phyloP scores from a whole-genome alignment of 2,329 filamentous ascomycete genomes.

The Amauroascus verrucosus region DNA sequence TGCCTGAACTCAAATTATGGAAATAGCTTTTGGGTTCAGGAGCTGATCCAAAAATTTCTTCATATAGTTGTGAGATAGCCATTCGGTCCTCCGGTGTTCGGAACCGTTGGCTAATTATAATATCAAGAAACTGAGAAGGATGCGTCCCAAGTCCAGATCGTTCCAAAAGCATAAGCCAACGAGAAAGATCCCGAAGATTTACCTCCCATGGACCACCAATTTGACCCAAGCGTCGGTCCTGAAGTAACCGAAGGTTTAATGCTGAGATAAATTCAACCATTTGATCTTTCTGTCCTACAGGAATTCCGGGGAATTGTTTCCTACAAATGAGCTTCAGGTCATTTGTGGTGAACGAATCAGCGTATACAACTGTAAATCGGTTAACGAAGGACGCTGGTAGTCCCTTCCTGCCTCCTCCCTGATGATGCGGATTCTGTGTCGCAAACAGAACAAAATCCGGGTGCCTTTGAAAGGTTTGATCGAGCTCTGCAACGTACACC shows the following conservation, averaged over 20 bases:
- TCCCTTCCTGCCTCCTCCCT: slow-evolving; percentile 90
- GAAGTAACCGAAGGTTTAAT: slow-evolving; percentile 62
- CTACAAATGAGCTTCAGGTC: slow-evolving; percentile 75
- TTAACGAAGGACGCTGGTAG: slow-evolving; percentile 94
- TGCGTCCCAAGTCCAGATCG: slow-evolving; percentile 51
- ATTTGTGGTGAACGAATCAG: slow-evolving; percentile 71
- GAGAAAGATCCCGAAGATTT: slow-evolving; percentile 78
- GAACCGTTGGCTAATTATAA: slow-evolving; percentile 82
- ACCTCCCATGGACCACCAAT: slow-evolving; percentile 83
- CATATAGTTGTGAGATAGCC: slow-evolving; percentile 57
- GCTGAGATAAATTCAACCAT: slow-evolving; percentile 71
- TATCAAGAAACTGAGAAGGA: slow-evolving; percentile 64
- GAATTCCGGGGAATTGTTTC: slow-evolving; percentile 60
- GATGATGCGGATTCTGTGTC: slow-evolving; percentile 93
- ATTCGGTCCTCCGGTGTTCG: slow-evolving; percentile 58
- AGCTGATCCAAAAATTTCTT: slow-evolving; percentile 48
- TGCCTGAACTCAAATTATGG: slow-evolving; percentile 55
- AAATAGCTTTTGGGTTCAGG: slow-evolving; percentile 52
- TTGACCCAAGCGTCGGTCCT: slow-evolving; percentile 44
- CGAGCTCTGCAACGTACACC: slow-evolving; percentile 88
- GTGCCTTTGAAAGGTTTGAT: slow-evolving; percentile 86
- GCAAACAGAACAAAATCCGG: slow-evolving; percentile 89
- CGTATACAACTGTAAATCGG: slow-evolving; percentile 94
- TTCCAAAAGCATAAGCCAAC: slow-evolving; percentile 69
- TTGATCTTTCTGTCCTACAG: slow-evolving; percentile 48